Evolutionary conservation across 2,329 filamentous ascomycete genomes (phyloP).

Genomic region (Alternaria hordeiaustralica): DNA sequence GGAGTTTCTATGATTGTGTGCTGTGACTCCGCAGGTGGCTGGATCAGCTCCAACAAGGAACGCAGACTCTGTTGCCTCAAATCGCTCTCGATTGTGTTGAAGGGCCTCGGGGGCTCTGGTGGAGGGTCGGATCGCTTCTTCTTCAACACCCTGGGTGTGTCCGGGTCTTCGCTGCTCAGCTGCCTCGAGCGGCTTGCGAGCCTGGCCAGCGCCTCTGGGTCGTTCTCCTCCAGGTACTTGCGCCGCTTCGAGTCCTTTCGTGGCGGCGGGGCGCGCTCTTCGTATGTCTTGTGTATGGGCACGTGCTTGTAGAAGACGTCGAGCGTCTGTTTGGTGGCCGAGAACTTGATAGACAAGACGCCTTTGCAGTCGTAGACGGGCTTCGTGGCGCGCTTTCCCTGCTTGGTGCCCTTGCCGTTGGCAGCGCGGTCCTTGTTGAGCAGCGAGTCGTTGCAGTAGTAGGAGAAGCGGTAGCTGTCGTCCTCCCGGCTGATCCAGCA

Average conservation of each 20-base stretch:
- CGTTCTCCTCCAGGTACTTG: slow-evolving; percentile 43
- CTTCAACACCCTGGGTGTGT: slow-evolving; percentile 25
- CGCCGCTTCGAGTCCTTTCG: slow-evolving; percentile 50
- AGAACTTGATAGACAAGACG: slow-evolving; percentile 57
- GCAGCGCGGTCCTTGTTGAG: slow-evolving; percentile 59
- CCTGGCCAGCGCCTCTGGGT: slow-evolving; percentile 42
- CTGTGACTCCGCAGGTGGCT: slow-evolving; percentile 20
- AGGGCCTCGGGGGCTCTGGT: slow-evolving; percentile 30
- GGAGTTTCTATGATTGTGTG: slow-evolving; percentile 21
- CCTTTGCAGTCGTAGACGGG: slow-evolving; percentile 59
- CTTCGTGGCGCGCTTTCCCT: slow-evolving; percentile 50
- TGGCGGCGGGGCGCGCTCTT: slow-evolving; percentile 51
- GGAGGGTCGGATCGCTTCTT: slow-evolving; percentile 33
- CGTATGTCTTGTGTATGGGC: slow-evolving; percentile 55
- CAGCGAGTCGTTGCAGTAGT: slow-evolving; percentile 59
- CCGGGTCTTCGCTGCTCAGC: slow-evolving; percentile 24
- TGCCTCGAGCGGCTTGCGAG: slow-evolving; percentile 34
- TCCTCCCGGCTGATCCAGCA: slow-evolving; percentile 57
- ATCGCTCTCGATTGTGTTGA: slow-evolving; percentile 47
- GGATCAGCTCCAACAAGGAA: slow-evolving; percentile 47
- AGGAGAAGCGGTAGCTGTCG: slow-evolving; percentile 55
- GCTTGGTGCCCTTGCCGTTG: slow-evolving; percentile 51
- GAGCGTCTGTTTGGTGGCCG: slow-evolving; percentile 49
- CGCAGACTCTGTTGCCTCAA: slow-evolving; percentile 46
- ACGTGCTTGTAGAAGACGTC: slow-evolving; percentile 57